Conservation (phyloP, 2,329 filamentous ascomycete species). For the Fusarium sp. region DNA sequence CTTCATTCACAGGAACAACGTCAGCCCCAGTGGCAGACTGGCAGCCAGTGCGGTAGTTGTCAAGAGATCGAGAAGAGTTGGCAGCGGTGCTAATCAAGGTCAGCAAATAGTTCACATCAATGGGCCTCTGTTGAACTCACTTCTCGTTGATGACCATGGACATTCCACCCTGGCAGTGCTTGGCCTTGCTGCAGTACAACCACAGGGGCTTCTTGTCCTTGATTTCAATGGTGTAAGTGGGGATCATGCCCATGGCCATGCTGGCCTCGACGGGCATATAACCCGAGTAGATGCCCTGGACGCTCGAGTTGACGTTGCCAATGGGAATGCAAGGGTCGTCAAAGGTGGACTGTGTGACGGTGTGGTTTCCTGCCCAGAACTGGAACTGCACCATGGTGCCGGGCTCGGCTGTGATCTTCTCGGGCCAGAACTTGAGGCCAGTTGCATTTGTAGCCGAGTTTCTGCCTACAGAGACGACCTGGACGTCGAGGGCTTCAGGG, state of each 20-base stretch:
- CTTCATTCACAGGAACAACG: slow-evolving; percentile 39
- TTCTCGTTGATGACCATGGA: slow-evolving; percentile 81
- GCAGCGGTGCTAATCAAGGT: slow-evolving; percentile 54
- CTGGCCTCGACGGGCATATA: slow-evolving; percentile 72
- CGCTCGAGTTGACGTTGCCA: slow-evolving; percentile 60
- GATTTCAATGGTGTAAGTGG: slow-evolving; percentile 78
- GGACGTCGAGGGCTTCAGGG: slow-evolving; percentile 57
- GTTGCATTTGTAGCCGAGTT: slow-evolving; percentile 61
- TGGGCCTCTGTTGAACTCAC: slow-evolving; percentile 56
- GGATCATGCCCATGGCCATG: slow-evolving; percentile 61
- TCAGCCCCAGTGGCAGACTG: slow-evolving; percentile 44
- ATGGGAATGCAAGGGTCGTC: slow-evolving; percentile 76
- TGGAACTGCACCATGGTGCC: slow-evolving; percentile 77
- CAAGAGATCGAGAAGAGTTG: slow-evolving; percentile 65
- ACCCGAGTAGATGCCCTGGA: slow-evolving; percentile 73
- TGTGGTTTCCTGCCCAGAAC: slow-evolving; percentile 78
- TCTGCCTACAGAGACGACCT: slow-evolving; percentile 74
- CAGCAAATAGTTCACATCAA: not conserved
- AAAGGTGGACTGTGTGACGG: slow-evolving; percentile 81
- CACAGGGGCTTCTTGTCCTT: slow-evolving; percentile 78
- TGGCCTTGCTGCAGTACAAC: slow-evolving; percentile 81
- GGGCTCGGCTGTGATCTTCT: slow-evolving; percentile 70
- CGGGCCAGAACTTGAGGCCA: slow-evolving; percentile 71
- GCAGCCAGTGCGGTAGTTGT: slow-evolving; percentile 59
- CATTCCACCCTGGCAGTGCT: slow-evolving; percentile 82